Conservation (phyloP, 2,329 filamentous ascomycete genomes). For the Penicillium sp. region DNA sequence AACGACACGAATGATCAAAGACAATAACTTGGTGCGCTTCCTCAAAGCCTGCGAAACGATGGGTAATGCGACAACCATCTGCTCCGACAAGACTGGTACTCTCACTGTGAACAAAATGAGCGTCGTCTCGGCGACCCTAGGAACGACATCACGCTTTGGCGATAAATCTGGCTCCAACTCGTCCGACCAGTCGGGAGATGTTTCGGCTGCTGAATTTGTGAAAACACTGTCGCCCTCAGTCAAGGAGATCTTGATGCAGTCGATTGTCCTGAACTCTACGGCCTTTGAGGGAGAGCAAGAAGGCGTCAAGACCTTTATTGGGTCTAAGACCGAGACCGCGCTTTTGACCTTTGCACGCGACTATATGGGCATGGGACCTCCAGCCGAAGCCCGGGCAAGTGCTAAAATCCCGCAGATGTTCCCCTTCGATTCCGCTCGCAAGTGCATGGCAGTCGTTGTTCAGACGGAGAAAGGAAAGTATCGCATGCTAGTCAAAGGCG, state of each 20-base stretch:
- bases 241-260: constrained; percentile 63
- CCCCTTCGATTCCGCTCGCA: constrained; percentile 66
- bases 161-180: constrained; percentile 42
- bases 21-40: constrained; percentile 65
- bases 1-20: constrained; percentile 65
- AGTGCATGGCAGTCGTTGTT: constrained; percentile 70
- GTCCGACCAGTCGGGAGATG: constrained; percentile 49
- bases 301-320: constrained; percentile 65
- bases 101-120: constrained; percentile 68
- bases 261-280: constrained; percentile 69
- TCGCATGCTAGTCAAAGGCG: constrained; percentile 60
- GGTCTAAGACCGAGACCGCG: constrained; percentile 78
- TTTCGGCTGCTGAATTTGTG: constrained; percentile 58
- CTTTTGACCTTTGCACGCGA: constrained; percentile 71
- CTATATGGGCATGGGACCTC: constrained; percentile 64
- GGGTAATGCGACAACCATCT: constrained; percentile 67
- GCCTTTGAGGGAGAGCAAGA: constrained; percentile 69
- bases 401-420: constrained; percentile 58
- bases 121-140: constrained; percentile 61
- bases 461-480: constrained; percentile 60
- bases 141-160: constrained; percentile 50
- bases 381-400: constrained; percentile 66
- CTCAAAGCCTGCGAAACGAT: constrained; percentile 65
- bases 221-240: constrained; percentile 55
- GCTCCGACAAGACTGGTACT: constrained; percentile 69